These are phyloP conservation scores for Selenicereus undatus DNA, from an alignment of 148 eudicot genomes.

Conservation along the genomic window DNA sequence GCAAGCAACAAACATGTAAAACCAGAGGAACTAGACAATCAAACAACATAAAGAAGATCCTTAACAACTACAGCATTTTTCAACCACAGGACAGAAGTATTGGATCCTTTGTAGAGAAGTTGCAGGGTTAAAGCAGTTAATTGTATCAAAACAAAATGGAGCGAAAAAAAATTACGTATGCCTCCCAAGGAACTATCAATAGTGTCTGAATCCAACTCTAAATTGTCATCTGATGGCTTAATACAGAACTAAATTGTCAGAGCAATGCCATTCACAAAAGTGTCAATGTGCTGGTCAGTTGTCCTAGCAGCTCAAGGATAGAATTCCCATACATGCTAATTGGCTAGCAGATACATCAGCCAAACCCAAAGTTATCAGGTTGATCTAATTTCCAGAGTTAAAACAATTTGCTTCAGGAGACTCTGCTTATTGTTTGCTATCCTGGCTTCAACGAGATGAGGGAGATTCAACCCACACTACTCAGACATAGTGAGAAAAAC, in stretches of 20 bases:
- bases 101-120: background rate
- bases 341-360: background rate
- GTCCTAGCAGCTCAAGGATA: background rate
- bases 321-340: background rate
- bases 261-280: background rate
- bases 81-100: background rate
- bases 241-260: background rate
- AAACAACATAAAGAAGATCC: background rate
- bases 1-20: background rate
- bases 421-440: no score
- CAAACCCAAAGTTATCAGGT: background rate
- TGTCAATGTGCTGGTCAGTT: background rate
- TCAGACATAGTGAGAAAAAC: no score
- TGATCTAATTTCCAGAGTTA: background rate
- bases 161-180: background rate
- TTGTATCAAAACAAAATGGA: background rate
- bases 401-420: no score
- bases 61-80: background rate
- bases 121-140: background rate
- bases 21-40: background rate
- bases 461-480: no score
- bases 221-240: background rate
- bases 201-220: background rate
- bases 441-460: no score
- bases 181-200: background rate